Conservation (phyloP, 108 stramenopile species). For the Licmophora abbreviata region DNA sequence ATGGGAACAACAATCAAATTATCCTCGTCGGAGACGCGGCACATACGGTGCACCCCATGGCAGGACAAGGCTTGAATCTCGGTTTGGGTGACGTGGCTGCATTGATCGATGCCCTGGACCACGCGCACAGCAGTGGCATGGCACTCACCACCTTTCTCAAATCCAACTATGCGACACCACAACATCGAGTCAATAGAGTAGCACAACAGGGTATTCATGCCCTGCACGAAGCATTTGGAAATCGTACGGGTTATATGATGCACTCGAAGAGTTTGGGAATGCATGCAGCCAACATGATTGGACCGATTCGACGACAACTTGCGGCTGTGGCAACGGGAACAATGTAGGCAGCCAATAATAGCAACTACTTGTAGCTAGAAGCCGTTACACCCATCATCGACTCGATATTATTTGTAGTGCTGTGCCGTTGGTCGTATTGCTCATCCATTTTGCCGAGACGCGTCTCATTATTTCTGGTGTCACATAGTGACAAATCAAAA, state of each 20-base stretch:
- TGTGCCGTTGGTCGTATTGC: no score
- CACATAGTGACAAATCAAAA: no score
- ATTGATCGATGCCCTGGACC: conserved; percentile 40
- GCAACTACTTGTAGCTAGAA: no score
- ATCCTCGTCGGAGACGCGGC: conserved; percentile 93
- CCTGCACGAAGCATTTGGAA: conserved; percentile 60
- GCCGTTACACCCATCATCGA: no score
- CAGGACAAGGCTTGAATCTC: conserved; percentile 95
- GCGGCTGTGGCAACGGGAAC: conserved; percentile 65
- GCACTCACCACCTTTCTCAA: conserved; percentile 28
- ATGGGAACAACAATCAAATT: conserved; percentile 28
- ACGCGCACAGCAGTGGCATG: conserved; percentile 64
- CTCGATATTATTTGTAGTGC: no score
- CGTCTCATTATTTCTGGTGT: no score
- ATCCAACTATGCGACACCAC: conserved; percentile 31
- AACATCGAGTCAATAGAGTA: conserved; percentile 21
- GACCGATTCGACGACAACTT: conserved; percentile 47
- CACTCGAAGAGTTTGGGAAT: conserved; percentile 72
- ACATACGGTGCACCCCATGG: conserved; percentile 96
- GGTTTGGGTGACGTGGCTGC: conserved; percentile 80
- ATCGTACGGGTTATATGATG: conserved; percentile 21
- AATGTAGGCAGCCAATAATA: no score
- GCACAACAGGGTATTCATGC: conserved; percentile 63
- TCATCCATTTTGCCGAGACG: no score
- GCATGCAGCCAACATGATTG: conserved; percentile 62